Evolutionary conservation across 208 protist genomes (phyloP).

Genomic region (Wallacemonas rigidus): DNA sequence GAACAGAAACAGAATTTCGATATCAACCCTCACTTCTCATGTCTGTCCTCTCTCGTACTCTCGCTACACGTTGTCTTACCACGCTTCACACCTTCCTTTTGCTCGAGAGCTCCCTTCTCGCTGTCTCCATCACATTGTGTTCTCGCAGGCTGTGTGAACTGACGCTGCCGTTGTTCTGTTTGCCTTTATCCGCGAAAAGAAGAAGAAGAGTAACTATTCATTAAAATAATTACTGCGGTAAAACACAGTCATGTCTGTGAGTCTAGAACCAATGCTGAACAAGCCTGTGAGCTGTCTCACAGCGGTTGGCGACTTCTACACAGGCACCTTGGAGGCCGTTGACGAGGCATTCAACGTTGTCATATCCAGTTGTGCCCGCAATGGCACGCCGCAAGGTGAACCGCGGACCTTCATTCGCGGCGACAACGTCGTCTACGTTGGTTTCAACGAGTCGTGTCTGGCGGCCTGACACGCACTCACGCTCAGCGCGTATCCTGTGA

Average conservation of each 20-base stretch:
- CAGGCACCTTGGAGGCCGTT: constrained; percentile 51
- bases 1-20: no score
- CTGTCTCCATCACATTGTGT: no score
- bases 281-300: constrained; percentile 60
- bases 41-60: no score
- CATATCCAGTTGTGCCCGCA: constrained; percentile 28
- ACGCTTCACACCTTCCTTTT: no score
- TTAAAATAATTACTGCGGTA: neutral
- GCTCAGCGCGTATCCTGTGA: no score
- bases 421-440: constrained; percentile 77
- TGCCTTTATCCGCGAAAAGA: no score
- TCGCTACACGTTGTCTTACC: no score
- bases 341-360: constrained; percentile 75
- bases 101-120: no score
- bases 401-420: constrained; percentile 63
- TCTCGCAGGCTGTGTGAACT: no score
- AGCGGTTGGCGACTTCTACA: constrained; percentile 53
- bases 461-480: neutral
- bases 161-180: no score
- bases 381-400: constrained; percentile 20
- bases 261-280: constrained; percentile 51
- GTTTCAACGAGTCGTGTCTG: constrained; percentile 32
- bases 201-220: neutral
- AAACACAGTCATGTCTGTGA: constrained; percentile 44
- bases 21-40: no score